Conservation (phyloP, 164 flowering plant genomes). For the Houttuynia cordata region DNA sequence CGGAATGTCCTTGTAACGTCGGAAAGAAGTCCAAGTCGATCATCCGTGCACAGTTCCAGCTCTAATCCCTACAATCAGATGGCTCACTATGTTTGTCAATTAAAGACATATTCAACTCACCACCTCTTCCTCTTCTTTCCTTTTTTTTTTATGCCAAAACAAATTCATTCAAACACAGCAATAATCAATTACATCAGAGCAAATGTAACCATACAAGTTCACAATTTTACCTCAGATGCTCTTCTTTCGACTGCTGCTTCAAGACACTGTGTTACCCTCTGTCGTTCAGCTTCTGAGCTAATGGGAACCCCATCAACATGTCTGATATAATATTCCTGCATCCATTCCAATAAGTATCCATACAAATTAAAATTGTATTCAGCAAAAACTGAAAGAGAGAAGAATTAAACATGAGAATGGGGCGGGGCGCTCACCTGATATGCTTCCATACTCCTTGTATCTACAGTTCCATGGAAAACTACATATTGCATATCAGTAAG, state of each 20-base stretch:
- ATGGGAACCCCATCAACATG: conserved; percentile 45
- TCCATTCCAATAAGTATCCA: not conserved
- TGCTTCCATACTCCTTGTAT: conserved; percentile 27
- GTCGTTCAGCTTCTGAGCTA: conserved; percentile 40
- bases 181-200: no score
- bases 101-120: not conserved
- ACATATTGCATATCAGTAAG: conserved; percentile 51
- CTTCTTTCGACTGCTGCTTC: conserved; percentile 44
- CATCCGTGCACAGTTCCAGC: conserved; percentile 61
- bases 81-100: no score
- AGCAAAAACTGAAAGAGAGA: not conserved
- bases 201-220: no score
- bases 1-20: conserved; percentile 79
- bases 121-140: not conserved
- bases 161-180: no score
- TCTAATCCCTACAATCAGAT: conserved; percentile 52
- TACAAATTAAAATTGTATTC: not conserved
- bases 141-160: no score
- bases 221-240: conserved; percentile 27
- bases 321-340: conserved; percentile 44
- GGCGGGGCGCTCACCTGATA: conserved; percentile 32
- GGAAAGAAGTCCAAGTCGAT: conserved; percentile 42
- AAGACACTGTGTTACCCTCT: conserved; percentile 35
- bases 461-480: conserved; percentile 40
- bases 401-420: not conserved